Conservation (phyloP, 805 yeast species). For the Isabelozyma pseudorhagii region DNA sequence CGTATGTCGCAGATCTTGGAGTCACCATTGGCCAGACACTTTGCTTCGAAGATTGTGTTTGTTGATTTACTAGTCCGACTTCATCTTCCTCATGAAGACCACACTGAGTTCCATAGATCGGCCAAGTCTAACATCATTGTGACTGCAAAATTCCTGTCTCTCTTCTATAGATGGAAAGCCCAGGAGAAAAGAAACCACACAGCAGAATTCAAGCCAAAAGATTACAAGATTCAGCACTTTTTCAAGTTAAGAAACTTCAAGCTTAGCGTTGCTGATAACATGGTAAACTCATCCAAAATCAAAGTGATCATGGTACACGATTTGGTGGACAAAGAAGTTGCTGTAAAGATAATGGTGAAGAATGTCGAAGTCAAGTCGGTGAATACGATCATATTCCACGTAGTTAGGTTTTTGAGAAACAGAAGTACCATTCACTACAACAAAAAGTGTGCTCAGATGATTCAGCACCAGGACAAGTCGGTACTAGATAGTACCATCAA, state of each 20-base stretch:
- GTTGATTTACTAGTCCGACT: constrained; percentile 27
- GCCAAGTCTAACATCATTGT: constrained; percentile 25
- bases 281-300: constrained; percentile 21
- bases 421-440: constrained; percentile 22
- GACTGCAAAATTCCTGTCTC: constrained; percentile 16
- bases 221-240: constrained; percentile 16
- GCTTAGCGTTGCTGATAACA: constrained; percentile 30
- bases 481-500: not conserved
- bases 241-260: constrained; percentile 29
- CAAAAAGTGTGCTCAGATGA: constrained; percentile 15
- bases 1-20: not conserved
- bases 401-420: constrained; percentile 30
- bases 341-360: constrained; percentile 23
- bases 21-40: not conserved
- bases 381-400: constrained; percentile 33
- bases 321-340: constrained; percentile 15
- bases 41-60: constrained; percentile 15
- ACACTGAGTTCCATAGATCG: constrained; percentile 17
- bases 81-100: constrained; percentile 28
- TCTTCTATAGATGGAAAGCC: constrained; percentile 26
- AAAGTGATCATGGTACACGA: constrained; percentile 24
- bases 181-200: constrained; percentile 13
- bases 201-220: constrained; percentile 6
- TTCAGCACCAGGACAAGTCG: not conserved
- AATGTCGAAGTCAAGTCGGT: constrained; percentile 28